These are phyloP conservation scores for Ophiostoma pallidulum DNA, from an alignment of 2,329 filamentous ascomycete genomes.

Conservation along the genomic window DNA sequence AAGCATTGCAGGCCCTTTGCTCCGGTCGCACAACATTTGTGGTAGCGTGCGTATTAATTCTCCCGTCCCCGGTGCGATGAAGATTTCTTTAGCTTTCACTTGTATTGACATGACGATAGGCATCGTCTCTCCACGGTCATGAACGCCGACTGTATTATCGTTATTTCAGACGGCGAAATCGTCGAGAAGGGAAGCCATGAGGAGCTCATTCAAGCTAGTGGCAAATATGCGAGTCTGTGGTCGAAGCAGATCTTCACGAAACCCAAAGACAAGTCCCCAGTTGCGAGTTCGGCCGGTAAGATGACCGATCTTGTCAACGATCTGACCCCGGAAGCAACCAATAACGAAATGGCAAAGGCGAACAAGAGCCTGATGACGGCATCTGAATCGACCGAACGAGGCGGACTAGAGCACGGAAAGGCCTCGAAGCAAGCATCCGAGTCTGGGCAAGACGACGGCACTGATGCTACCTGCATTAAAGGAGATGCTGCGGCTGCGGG, in stretches of 20 bases:
- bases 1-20: conserved; percentile 49
- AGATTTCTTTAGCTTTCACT: no score
- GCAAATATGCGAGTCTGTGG: conserved; percentile 57
- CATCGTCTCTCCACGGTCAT: conserved; percentile 64
- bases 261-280: conserved; percentile 32
- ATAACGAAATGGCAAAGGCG: conserved; percentile 26
- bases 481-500: conserved; percentile 19
- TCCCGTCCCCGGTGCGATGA: background rate
- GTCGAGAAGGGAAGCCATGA: conserved; percentile 55
- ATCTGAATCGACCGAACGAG: background rate
- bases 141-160: conserved; percentile 58
- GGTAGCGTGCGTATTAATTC: conserved; percentile 41
- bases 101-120: conserved; percentile 24
- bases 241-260: conserved; percentile 47
- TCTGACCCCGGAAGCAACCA: conserved; percentile 27
- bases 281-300: conserved; percentile 17
- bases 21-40: conserved; percentile 57
- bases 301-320: conserved; percentile 27
- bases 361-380: background rate
- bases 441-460: background rate
- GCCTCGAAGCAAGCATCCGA: background rate
- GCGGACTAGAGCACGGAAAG: background rate
- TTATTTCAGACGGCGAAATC: conserved; percentile 52
- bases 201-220: conserved; percentile 45
- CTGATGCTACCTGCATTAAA: conserved; percentile 13